Conservation (phyloP, 306 rosid species). For the Astragalus glycyphyllos region DNA sequence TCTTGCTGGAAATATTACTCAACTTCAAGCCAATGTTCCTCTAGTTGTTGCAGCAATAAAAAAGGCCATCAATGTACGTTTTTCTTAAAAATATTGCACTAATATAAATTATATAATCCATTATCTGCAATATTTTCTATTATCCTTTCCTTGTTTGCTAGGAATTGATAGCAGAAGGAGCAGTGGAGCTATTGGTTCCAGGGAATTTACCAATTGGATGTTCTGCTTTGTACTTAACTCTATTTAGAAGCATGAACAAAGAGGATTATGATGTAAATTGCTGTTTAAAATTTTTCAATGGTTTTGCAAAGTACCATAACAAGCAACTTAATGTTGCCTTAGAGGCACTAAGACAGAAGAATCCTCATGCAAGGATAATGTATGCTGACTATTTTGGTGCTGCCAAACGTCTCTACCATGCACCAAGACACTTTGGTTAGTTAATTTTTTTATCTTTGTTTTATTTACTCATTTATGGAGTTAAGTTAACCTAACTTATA, state of each 20-base stretch:
- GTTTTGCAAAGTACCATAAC: constrained; percentile 59
- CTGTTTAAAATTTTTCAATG: constrained; percentile 66
- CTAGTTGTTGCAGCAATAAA: constrained; percentile 56
- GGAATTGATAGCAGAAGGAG: constrained; percentile 77
- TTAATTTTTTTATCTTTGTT: neutral
- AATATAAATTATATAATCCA: neutral
- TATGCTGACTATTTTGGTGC: constrained; percentile 71
- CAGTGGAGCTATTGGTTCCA: constrained; percentile 64
- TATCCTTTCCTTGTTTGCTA: neutral
- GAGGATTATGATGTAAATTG: constrained; percentile 58
- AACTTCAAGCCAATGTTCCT: constrained; percentile 55
- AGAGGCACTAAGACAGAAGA: constrained; percentile 42
- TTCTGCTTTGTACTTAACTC: constrained; percentile 58
- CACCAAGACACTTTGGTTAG: constrained; percentile 61
- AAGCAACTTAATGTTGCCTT: constrained; percentile 54
- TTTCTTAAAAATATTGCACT: neutral
- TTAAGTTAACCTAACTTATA: neutral
- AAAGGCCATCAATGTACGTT: constrained; percentile 53
- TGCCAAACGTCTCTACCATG: constrained; percentile 55
- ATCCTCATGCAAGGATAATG: constrained; percentile 60
- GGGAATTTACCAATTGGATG: constrained; percentile 80
- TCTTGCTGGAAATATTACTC: constrained; percentile 47
- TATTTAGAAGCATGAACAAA: constrained; percentile 46
- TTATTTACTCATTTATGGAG: neutral
- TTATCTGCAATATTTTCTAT: neutral